These are phyloP conservation scores for Cicer judaicum DNA, from an alignment of 306 rosid species.

Conservation along the genomic window DNA sequence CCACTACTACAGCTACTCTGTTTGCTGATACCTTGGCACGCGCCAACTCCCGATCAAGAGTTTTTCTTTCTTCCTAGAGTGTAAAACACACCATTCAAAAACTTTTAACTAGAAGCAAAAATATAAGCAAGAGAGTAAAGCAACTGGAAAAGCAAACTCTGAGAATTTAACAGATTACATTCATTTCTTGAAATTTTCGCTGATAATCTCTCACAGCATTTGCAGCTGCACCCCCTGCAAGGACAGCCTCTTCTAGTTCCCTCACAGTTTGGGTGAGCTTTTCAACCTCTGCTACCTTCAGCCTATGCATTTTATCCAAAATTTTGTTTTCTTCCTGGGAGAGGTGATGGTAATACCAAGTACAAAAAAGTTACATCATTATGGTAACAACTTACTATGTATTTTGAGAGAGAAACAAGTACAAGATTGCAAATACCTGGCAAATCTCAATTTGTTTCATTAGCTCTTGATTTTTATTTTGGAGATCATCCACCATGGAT, in stretches of 20 bases:
- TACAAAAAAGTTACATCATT: slow-evolving; percentile 16
- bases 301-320: slow-evolving; percentile 97
- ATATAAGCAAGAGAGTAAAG: slow-evolving; percentile 16
- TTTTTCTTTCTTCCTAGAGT: slow-evolving; percentile 90
- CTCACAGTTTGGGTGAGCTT: slow-evolving; percentile 97
- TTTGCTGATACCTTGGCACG: slow-evolving; percentile 98
- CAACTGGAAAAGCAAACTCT: slow-evolving; percentile 35
- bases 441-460: slow-evolving; percentile 98
- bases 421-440: slow-evolving; percentile 64
- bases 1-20: slow-evolving; percentile 96
- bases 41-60: slow-evolving; percentile 97
- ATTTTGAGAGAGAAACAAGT: slow-evolving; percentile 11
- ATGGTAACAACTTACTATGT: not conserved
- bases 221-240: slow-evolving; percentile 99
- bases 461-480: slow-evolving; percentile 97
- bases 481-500: slow-evolving; percentile 99
- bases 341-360: slow-evolving; percentile 36
- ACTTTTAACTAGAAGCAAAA: slow-evolving; percentile 31
- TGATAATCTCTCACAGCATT: slow-evolving; percentile 99
- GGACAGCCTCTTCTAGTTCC: slow-evolving; percentile 99
- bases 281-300: slow-evolving; percentile 99
- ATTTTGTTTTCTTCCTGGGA: slow-evolving; percentile 96
- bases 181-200: slow-evolving; percentile 99
- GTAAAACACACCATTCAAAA: slow-evolving; percentile 44
- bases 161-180: slow-evolving; percentile 59